These are phyloP conservation scores for Exophiala sideris DNA, from an alignment of 2,329 filamentous ascomycete species.

Conservation along the genomic window DNA sequence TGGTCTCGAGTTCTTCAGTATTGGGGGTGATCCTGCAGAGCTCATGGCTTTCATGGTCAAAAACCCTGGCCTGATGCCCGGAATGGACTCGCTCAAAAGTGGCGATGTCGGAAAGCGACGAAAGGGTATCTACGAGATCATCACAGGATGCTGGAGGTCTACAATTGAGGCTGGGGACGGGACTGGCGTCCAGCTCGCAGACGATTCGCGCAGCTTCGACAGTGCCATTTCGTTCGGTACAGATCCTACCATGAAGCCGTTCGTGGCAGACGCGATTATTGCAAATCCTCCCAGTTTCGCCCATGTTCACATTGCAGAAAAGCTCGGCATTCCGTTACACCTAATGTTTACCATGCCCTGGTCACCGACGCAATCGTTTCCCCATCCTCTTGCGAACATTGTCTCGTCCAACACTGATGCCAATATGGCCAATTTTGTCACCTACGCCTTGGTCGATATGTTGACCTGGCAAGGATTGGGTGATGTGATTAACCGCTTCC, in stretches of 20 bases:
- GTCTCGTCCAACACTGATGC: slow-evolving; percentile 71
- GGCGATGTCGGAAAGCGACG: slow-evolving; percentile 74
- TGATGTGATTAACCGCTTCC: slow-evolving; percentile 85
- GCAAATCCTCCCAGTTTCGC: slow-evolving; percentile 78
- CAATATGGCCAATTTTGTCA: slow-evolving; percentile 76
- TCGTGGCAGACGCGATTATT: slow-evolving; percentile 85
- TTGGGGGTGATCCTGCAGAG: slow-evolving; percentile 71
- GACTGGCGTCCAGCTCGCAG: slow-evolving; percentile 47
- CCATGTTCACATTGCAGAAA: slow-evolving; percentile 75
- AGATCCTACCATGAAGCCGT: slow-evolving; percentile 54
- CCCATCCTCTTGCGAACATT: slow-evolving; percentile 81
- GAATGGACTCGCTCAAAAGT: slow-evolving; percentile 69
- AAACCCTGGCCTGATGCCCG: slow-evolving; percentile 80
- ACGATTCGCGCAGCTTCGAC: slow-evolving; percentile 39
- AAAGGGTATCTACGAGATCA: slow-evolving; percentile 71
- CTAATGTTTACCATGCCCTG: slow-evolving; percentile 97
- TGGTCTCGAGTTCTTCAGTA: slow-evolving; percentile 70
- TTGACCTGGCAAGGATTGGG: slow-evolving; percentile 91
- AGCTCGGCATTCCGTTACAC: slow-evolving; percentile 71
- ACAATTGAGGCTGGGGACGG: slow-evolving; percentile 78
- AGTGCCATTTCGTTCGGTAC: slow-evolving; percentile 39
- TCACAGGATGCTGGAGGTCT: slow-evolving; percentile 83
- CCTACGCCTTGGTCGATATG: slow-evolving; percentile 82
- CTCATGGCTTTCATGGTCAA: slow-evolving; percentile 91
- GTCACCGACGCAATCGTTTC: slow-evolving; percentile 80